Evolutionary conservation across 2,329 filamentous ascomycete species (phyloP).

Genomic region (Pseudophaeomoniella oleicola): DNA sequence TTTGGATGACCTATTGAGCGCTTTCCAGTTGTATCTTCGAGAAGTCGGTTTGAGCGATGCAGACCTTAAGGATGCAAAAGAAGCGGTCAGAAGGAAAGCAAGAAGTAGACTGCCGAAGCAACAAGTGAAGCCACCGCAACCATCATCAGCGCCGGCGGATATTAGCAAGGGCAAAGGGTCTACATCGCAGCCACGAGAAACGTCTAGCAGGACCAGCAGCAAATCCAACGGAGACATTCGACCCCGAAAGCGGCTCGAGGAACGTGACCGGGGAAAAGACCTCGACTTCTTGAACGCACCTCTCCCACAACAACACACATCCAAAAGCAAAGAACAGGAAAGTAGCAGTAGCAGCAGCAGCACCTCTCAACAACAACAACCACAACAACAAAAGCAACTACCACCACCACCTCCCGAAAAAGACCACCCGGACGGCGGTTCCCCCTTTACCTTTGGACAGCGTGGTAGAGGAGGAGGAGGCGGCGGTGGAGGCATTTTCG

Average conservation of each 20-base stretch:
- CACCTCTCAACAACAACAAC: too few relatives aligned
- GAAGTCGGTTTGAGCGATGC: slow-evolving; percentile 54
- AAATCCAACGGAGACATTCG: background rate
- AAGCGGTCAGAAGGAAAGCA: slow-evolving; percentile 29
- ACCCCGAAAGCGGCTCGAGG: background rate
- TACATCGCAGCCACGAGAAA: background rate
- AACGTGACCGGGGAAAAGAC: background rate
- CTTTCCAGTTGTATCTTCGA: slow-evolving; percentile 60
- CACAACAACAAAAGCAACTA: background rate
- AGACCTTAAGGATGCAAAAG: slow-evolving; percentile 61
- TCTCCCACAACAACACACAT: background rate
- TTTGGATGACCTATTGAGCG: slow-evolving; percentile 49
- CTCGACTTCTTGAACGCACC: background rate
- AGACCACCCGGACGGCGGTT: too few relatives aligned
- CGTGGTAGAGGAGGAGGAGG: too few relatives aligned
- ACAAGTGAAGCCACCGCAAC: slow-evolving; percentile 1
- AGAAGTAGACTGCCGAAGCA: slow-evolving; percentile 1
- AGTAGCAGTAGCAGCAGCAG: too few relatives aligned
- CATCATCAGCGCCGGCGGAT: background rate
- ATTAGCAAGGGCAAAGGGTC: background rate
- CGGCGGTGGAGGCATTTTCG: background rate
- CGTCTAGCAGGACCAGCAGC: background rate
- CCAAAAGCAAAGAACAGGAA: background rate
- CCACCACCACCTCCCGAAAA: too few relatives aligned
- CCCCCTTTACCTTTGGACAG: too few relatives aligned